Evolutionary conservation across 2,329 filamentous ascomycete species (phyloP).

Genomic region (Aspergillus ustus): DNA sequence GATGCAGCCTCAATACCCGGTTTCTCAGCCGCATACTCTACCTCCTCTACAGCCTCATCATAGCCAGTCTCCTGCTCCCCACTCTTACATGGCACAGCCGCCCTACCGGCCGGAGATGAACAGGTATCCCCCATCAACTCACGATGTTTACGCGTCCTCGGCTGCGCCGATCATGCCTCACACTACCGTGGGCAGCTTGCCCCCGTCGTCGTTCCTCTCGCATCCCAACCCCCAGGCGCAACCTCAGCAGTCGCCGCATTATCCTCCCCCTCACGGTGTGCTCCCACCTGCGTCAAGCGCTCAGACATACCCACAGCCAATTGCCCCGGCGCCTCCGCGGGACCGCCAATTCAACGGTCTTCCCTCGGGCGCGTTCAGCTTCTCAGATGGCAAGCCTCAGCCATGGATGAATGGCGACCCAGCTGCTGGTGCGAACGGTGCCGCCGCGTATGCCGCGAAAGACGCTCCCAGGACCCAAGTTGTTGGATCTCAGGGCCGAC

Average conservation of each 20-base stretch:
- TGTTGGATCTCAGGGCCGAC: constrained; percentile 89
- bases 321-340: constrained; percentile 70
- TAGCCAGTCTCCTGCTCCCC: constrained; percentile 48
- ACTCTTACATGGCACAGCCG: constrained; percentile 48
- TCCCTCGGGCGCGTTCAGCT: constrained; percentile 69
- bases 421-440: constrained; percentile 45
- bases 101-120: constrained; percentile 48
- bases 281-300: constrained; percentile 70
- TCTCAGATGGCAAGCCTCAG: constrained; percentile 59
- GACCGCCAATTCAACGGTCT: constrained; percentile 67
- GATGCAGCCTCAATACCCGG: constrained; percentile 51
- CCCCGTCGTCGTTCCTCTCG: constrained; percentile 48
- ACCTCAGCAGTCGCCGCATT: constrained; percentile 44
- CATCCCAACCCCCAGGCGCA: constrained; percentile 46
- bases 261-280: constrained; percentile 54
- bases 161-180: constrained; percentile 49
- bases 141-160: constrained; percentile 49
- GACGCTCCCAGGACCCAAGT: constrained; percentile 71
- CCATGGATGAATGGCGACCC: constrained; percentile 51
- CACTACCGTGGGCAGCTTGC: constrained; percentile 46
- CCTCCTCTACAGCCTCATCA: constrained; percentile 53
- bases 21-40: constrained; percentile 50
- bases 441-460: constrained; percentile 45
- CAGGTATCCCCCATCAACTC: constrained; percentile 47
- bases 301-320: constrained; percentile 73